These are phyloP conservation scores for Bauhinia variegata DNA, from an alignment of 306 rosid genomes.

Conservation along the genomic window DNA sequence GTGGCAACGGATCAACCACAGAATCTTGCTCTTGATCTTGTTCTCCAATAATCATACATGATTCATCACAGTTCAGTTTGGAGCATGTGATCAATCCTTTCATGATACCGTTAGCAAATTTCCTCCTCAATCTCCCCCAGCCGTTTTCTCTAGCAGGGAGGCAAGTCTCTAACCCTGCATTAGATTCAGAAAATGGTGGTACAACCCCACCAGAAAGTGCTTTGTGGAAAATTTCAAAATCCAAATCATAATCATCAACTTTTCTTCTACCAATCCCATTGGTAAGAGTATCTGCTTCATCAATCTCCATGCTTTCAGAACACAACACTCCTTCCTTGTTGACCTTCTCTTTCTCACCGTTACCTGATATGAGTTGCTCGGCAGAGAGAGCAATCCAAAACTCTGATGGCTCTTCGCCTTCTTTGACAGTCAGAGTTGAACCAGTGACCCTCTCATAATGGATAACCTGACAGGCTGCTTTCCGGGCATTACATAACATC, in stretches of 20 bases:
- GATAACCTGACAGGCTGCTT: slow-evolving; percentile 76
- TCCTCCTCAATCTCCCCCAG: slow-evolving; percentile 75
- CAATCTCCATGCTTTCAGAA: slow-evolving; percentile 41
- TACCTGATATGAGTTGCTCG: slow-evolving; percentile 44
- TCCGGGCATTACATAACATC: slow-evolving; percentile 64
- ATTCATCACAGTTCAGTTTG: slow-evolving; percentile 46
- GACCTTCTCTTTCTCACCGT: slow-evolving; percentile 38
- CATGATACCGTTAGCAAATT: slow-evolving; percentile 58
- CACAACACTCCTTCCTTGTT: slow-evolving; percentile 31
- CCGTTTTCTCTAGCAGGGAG: slow-evolving; percentile 83
- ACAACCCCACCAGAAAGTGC: slow-evolving; percentile 92
- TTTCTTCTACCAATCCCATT: slow-evolving; percentile 45
- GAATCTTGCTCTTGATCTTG: slow-evolving; percentile 40
- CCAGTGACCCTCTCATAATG: slow-evolving; percentile 76
- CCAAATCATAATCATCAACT: slow-evolving; percentile 73
- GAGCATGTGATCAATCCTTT: slow-evolving; percentile 62
- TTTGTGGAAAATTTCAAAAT: slow-evolving; percentile 76
- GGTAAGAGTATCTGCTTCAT: slow-evolving; percentile 13
- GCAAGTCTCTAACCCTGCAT: slow-evolving; percentile 72
- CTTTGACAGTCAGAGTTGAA: slow-evolving; percentile 51
- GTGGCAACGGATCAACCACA: slow-evolving; percentile 47
- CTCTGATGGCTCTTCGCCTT: slow-evolving; percentile 72
- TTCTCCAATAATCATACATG: slow-evolving; percentile 39
- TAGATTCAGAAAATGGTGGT: slow-evolving; percentile 70
- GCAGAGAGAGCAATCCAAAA: slow-evolving; percentile 78